phyloP scores from a whole-genome alignment of 1,284 basidiomycete genomes.

The Trichosporon sp. region DNA sequence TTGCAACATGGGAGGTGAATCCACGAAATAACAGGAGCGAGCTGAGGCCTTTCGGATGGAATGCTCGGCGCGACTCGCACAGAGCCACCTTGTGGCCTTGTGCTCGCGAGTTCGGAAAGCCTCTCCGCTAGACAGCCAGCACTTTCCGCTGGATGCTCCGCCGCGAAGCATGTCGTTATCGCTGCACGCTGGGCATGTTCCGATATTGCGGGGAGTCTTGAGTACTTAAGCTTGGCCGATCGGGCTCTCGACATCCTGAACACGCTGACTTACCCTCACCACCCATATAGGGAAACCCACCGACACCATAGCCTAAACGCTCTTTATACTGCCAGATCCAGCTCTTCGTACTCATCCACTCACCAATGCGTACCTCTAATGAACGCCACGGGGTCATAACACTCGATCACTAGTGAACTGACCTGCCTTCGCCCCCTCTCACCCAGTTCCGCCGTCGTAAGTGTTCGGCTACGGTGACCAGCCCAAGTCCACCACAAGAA shows the following conservation, averaged over 20 bases:
- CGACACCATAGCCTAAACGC: neutral
- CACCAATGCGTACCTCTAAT: neutral
- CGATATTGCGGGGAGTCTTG: neutral
- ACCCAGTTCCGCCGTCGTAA: neutral
- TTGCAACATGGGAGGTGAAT: neutral
- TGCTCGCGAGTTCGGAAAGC: neutral
- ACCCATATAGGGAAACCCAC: no score
- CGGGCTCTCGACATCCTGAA: neutral
- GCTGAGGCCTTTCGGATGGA: neutral
- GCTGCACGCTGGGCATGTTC: neutral
- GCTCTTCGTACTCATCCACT: neutral
- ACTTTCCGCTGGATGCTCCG: neutral
- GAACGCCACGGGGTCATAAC: neutral
- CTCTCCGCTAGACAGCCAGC: neutral
- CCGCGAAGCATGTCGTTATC: neutral
- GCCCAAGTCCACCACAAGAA: no score
- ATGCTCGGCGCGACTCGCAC: neutral
- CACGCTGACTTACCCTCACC: no score
- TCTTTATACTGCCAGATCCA: neutral
- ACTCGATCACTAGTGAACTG: neutral
- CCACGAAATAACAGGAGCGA: neutral
- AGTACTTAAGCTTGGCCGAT: neutral
- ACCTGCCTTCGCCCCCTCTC: neutral
- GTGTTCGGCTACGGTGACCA: no score
- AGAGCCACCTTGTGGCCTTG: no score